These are phyloP conservation scores for Diutina catenulata DNA, from an alignment of 1,139 yeast species.

Conservation along the genomic window DNA sequence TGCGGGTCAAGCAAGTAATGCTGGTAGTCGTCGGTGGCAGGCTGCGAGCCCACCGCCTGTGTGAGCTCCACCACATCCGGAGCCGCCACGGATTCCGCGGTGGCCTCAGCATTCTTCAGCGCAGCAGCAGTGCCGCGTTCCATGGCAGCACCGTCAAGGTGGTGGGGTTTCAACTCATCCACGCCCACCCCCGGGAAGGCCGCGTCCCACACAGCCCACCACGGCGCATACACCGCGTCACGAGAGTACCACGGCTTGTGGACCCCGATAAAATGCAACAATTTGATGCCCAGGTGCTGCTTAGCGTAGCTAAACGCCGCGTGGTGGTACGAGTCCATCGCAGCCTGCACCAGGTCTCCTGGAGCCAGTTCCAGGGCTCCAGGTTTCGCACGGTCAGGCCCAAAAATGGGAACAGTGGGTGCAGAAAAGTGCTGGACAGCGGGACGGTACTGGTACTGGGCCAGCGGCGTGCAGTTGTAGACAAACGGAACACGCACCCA, in stretches of 20 bases:
- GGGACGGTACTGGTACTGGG: slow-evolving; percentile 2
- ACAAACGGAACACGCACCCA: slow-evolving; percentile 4
- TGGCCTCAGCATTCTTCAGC: slow-evolving; percentile 5
- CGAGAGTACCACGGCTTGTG: slow-evolving; percentile 64
- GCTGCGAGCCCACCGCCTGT: slow-evolving; percentile 10
- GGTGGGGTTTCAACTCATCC: slow-evolving; percentile 7
- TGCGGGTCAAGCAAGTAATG: slow-evolving; percentile 9
- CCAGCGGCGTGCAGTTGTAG: slow-evolving; percentile 5
- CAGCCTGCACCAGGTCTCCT: too few relatives aligned
- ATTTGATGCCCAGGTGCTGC: slow-evolving; percentile 27
- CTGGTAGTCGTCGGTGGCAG: slow-evolving; percentile 16
- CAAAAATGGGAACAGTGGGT: not conserved
- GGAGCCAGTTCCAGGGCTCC: too few relatives aligned
- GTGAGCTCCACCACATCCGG: slow-evolving; percentile 5
- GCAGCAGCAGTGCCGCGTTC: not conserved
- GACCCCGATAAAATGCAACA: slow-evolving; percentile 75
- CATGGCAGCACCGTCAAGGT: not conserved
- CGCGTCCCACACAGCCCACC: slow-evolving; percentile 36
- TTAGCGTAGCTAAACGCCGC: slow-evolving; percentile 17
- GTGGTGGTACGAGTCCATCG: slow-evolving; percentile 14
- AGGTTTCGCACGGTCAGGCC: too few relatives aligned
- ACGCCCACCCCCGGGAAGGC: slow-evolving; percentile 16
- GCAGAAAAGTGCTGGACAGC: not conserved
- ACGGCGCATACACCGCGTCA: slow-evolving; percentile 17
- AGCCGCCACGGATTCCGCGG: not conserved